Conservation (phyloP, 495 filamentous ascomycete genomes). For the Glutinoglossum americanum region DNA sequence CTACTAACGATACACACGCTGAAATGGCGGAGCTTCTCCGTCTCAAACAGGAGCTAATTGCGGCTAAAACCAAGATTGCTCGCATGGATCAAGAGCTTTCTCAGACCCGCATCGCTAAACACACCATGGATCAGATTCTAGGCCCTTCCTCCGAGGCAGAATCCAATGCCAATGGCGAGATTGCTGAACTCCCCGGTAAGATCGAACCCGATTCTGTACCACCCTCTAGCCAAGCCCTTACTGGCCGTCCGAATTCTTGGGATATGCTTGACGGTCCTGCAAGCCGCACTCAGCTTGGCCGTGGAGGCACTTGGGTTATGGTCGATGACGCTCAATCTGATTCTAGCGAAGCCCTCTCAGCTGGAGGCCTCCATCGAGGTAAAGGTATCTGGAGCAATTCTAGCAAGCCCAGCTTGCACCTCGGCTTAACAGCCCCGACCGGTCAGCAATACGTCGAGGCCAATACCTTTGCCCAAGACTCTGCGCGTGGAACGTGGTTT, state of each 20-base stretch:
- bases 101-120: conserved; percentile 52
- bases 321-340: conserved; percentile 37
- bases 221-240: conserved; percentile 25
- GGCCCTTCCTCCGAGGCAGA: conserved; percentile 38
- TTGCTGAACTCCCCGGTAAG: conserved; percentile 31
- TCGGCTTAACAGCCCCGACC: conserved; percentile 4
- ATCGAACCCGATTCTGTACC: conserved; percentile 32
- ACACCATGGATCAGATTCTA: conserved; percentile 52
- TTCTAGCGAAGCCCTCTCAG: neutral
- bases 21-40: conserved; percentile 29
- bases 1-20: conserved; percentile 24
- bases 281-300: conserved; percentile 7
- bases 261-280: conserved; percentile 10
- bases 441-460: conserved; percentile 7
- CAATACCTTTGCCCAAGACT: conserved; percentile 4
- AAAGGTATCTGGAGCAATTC: conserved; percentile 39
- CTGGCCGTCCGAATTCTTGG: conserved; percentile 40
- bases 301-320: conserved; percentile 46
- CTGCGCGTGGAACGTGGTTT: conserved; percentile 6
- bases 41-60: conserved; percentile 52
- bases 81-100: conserved; percentile 67
- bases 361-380: conserved; percentile 27
- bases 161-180: conserved; percentile 20
- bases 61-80: conserved; percentile 59
- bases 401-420: conserved; percentile 13